Evolutionary conservation across 495 filamentous ascomycete genomes (phyloP).

Genomic region (Neurospora terricola): DNA sequence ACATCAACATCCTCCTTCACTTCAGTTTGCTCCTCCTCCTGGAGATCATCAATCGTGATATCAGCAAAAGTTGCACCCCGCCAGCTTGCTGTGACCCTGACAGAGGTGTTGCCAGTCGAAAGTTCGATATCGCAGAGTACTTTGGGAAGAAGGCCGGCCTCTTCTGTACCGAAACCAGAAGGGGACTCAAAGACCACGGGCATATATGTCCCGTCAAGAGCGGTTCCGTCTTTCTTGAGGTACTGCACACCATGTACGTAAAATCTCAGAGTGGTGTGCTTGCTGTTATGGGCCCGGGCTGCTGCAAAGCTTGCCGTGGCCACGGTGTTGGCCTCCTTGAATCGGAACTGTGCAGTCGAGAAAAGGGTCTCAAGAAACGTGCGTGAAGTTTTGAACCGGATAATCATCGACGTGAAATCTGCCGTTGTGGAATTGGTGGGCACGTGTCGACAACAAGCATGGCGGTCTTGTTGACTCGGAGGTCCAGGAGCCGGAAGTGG

Average conservation of each 20-base stretch:
- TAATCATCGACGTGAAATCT: constrained; percentile 41
- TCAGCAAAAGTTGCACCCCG: constrained; percentile 35
- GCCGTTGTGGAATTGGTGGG: constrained; percentile 6
- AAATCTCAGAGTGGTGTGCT: constrained; percentile 35
- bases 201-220: constrained; percentile 41
- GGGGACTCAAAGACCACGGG: constrained; percentile 45
- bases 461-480: constrained; percentile 18
- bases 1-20: constrained; percentile 10
- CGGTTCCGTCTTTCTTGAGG: constrained; percentile 35
- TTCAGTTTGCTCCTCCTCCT: constrained; percentile 20
- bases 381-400: constrained; percentile 47
- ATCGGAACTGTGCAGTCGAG: constrained; percentile 31
- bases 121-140: constrained; percentile 40
- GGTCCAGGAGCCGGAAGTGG: constrained; percentile 42
- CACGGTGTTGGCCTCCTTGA: constrained; percentile 38
- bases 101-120: constrained; percentile 26
- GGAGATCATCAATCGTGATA: constrained; percentile 30
- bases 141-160: constrained; percentile 46
- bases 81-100: constrained; percentile 35
- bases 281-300: constrained; percentile 39
- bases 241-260: constrained; percentile 51
- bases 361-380: constrained; percentile 50
- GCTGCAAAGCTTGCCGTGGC: constrained; percentile 40
- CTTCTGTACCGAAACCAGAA: constrained; percentile 44
- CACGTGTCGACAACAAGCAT: neutral